Evolutionary conservation across 768 basidiomycete species (phyloP), one percentile per base, ranked within the genome.

Genomic region (Krasilnikovozyma curviuscula): DNA sequence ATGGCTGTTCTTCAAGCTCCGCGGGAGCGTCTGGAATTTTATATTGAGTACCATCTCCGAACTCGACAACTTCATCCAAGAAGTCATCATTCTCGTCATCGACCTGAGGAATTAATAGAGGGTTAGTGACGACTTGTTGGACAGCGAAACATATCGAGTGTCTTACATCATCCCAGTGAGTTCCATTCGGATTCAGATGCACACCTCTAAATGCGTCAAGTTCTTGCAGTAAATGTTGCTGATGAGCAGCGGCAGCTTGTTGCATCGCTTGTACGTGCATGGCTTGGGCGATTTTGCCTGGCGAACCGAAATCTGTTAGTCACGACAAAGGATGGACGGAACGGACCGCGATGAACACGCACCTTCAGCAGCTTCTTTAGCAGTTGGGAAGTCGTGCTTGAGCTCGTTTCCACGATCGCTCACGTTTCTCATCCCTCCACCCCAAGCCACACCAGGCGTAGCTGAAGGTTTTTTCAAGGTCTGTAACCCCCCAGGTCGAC

Each of bases 111-210:
- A 44, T 21, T 42, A 40, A 16, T 7, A 29, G 33, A 29, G 5
- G 29, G 25, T 23, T 30, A 6, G 13, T 39, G 16, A 52, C 27
- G 18, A 35, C 28, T 13, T 5, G 6, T 12, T 21, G 24, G 19
- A 1, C 18, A 27, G 7, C 27, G n/a, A 32, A n/a, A 32, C 37
- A 4, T 10, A 16, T 12, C 28, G 23, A 14, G 18, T 12, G 10
- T 56, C 81, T 53, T 54, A 95, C 89, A 73, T 93, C 88, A 57
- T 95, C 93, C 93, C 93, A 98, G 61, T 95, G 88, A 60, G 86
- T 82, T 3, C 82, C 77, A 57, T 89, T 89, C 41, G 88, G 83
- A 65, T 93, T 79, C 40, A 95, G 68, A 63, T 97, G 88, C 1
- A 85, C 78, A 0, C 89, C 89, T 32, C 88, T 74, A 66, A 98